phyloP scores from a whole-genome alignment of 805 yeast species.

The Barnettozyma vustinii region DNA sequence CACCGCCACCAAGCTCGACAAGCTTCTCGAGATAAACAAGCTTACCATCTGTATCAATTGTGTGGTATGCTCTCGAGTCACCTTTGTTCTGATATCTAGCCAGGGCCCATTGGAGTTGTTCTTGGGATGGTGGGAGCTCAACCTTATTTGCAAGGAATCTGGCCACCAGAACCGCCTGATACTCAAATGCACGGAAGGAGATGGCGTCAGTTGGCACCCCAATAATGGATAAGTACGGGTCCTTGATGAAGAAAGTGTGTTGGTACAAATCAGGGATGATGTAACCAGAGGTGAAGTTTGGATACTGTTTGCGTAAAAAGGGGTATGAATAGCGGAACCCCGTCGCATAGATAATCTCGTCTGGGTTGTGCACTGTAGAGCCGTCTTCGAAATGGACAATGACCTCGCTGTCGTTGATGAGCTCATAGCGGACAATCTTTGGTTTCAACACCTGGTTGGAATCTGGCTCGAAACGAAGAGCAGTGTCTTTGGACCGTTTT shows the following conservation, averaged over 20 bases:
- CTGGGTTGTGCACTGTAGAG: slow-evolving; percentile 36
- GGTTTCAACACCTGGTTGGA: slow-evolving; percentile 31
- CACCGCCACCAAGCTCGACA: slow-evolving; percentile 25
- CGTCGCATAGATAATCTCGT: slow-evolving; percentile 56
- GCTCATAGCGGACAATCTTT: slow-evolving; percentile 31
- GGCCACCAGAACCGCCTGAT: slow-evolving; percentile 34
- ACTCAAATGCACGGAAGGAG: slow-evolving; percentile 36
- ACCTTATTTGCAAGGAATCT: slow-evolving; percentile 28
- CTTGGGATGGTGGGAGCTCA: slow-evolving; percentile 25
- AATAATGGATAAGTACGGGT: slow-evolving; percentile 29
- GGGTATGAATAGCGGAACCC: slow-evolving; percentile 62
- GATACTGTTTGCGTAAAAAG: slow-evolving; percentile 32
- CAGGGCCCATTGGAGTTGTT: slow-evolving; percentile 28
- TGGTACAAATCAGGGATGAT: slow-evolving; percentile 26
- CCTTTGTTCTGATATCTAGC: slow-evolving; percentile 27
- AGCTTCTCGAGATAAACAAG: slow-evolving; percentile 22
- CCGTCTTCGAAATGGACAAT: slow-evolving; percentile 41
- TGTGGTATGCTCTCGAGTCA: slow-evolving; percentile 26
- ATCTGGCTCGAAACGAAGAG: slow-evolving; percentile 14
- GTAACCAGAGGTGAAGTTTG: slow-evolving; percentile 25
- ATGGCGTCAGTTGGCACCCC: slow-evolving; percentile 36
- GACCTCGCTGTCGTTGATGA: slow-evolving; percentile 23
- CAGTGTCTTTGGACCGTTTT: slow-evolving; percentile 28
- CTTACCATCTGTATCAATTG: slow-evolving; percentile 30
- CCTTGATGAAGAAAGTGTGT: slow-evolving; percentile 28